phyloP scores from a whole-genome alignment of 2,329 filamentous ascomycete species.

The Macrophomina phaseolina region DNA sequence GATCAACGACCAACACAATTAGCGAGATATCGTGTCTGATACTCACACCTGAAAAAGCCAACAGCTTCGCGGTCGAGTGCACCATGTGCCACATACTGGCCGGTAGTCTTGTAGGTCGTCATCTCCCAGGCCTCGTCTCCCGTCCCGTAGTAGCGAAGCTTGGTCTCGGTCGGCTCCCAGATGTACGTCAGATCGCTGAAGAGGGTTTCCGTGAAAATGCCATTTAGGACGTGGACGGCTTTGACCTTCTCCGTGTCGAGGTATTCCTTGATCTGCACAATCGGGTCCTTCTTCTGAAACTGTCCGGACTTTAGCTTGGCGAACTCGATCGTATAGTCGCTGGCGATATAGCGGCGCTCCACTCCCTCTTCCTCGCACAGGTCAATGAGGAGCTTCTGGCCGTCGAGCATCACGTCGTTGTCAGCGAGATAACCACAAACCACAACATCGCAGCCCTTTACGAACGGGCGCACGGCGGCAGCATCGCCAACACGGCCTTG shows the following conservation, averaged over 20 bases:
- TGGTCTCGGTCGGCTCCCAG: background rate
- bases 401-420: background rate
- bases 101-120: background rate
- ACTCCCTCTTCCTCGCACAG: background rate
- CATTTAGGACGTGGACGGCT: background rate
- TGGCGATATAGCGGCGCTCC: background rate
- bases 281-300: background rate
- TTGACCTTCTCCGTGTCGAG: background rate
- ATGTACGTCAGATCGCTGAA: background rate
- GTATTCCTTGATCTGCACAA: too few relatives aligned
- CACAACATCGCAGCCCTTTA: background rate
- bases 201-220: background rate
- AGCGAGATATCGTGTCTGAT: too few relatives aligned
- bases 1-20: too few relatives aligned
- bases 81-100: background rate
- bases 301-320: background rate
- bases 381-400: background rate
- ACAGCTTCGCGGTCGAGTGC: background rate
- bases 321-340: background rate
- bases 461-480: background rate
- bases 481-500: background rate
- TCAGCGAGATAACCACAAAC: background rate
- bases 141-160: background rate
- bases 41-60: background rate
- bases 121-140: background rate